Evolutionary conservation across 805 yeast genomes (phyloP).

Genomic region (Yarrowia hollandica): DNA sequence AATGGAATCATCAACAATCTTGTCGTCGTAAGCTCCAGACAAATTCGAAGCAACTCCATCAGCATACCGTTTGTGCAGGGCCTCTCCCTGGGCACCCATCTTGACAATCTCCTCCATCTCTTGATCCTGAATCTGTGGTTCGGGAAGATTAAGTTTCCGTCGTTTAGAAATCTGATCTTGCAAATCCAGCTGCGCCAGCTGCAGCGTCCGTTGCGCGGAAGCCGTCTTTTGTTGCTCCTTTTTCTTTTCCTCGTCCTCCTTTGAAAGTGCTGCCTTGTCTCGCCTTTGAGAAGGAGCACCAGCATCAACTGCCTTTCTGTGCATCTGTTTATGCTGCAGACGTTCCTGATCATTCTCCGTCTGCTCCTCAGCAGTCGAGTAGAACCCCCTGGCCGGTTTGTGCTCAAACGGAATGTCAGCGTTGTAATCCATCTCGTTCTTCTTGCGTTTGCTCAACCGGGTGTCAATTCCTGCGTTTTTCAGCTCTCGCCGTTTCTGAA

Average conservation of each 20-base stretch:
- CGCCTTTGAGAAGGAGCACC: constrained; percentile 32
- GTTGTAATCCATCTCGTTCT: constrained; percentile 74
- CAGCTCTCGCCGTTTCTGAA: constrained; percentile 61
- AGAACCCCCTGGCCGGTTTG: constrained; percentile 63
- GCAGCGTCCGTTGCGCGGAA: constrained; percentile 36
- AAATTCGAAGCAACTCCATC: constrained; percentile 32
- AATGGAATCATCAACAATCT: constrained; percentile 31
- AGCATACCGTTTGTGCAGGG: constrained; percentile 32
- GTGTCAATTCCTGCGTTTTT: constrained; percentile 38
- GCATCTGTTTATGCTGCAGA: constrained; percentile 40
- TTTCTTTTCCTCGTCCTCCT: constrained; percentile 34
- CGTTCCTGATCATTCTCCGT: constrained; percentile 40
- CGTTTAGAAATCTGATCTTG: constrained; percentile 43
- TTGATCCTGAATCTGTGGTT: constrained; percentile 40
- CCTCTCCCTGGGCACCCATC: constrained; percentile 35
- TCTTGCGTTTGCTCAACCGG: constrained; percentile 47
- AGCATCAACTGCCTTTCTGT: constrained; percentile 39
- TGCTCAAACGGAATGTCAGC: constrained; percentile 81
- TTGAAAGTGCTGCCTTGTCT: constrained; percentile 31
- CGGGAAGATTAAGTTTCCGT: constrained; percentile 44
- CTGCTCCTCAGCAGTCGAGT: constrained; percentile 65
- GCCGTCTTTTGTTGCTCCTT: constrained; percentile 38
- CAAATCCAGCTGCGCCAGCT: constrained; percentile 37
- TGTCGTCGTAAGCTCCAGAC: constrained; percentile 32
- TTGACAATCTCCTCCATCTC: constrained; percentile 41